A percentile compares a stretch with the other conserved stretches of the same genome.
phyloP scores from a whole-genome alignment of 257 asterid species.

The Orobanche coerulescens region DNA sequence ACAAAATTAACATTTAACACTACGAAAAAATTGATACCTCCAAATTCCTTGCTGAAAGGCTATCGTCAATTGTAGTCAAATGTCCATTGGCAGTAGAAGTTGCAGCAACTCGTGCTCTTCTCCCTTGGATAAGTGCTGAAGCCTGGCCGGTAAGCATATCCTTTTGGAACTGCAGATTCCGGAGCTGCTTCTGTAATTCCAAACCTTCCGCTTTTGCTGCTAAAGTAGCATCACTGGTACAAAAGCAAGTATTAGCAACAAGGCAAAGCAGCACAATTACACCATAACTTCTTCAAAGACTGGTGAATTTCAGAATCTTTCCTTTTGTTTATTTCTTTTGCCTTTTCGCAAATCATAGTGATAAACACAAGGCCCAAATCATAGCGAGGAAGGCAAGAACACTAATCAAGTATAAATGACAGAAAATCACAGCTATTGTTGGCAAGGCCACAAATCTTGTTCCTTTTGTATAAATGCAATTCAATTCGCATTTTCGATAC shows the following conservation, averaged over 20 bases:
- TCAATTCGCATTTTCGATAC: too few species aligned
- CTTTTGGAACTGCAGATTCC: conserved; percentile 65
- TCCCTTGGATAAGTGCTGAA: conserved; percentile 85
- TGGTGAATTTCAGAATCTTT: neutral
- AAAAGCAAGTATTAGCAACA: conserved; percentile 25
- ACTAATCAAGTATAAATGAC: neutral
- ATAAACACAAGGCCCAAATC: conserved; percentile 8
- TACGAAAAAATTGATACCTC: conserved; percentile 41
- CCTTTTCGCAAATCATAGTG: neutral
- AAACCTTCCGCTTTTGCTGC: conserved; percentile 81
- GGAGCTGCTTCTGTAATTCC: conserved; percentile 93
- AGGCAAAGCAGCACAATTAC: conserved; percentile 22
- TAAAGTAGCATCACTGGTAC: conserved; percentile 74
- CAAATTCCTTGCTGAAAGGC: conserved; percentile 85
- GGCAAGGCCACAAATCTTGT: too few species aligned
- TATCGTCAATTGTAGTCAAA: conserved; percentile 63
- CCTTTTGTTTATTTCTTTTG: neutral
- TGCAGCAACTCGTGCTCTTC: conserved; percentile 90
- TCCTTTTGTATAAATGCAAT: too few species aligned
- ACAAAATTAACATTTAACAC: neutral
- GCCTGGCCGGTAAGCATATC: conserved; percentile 90
- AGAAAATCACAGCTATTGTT: neutral
- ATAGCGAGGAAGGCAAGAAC: neutral
- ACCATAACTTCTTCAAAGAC: conserved; percentile 4
- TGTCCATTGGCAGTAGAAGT: conserved; percentile 85